phyloP scores from a whole-genome alignment of 805 yeast genomes.

The Limtongia smithiae region DNA sequence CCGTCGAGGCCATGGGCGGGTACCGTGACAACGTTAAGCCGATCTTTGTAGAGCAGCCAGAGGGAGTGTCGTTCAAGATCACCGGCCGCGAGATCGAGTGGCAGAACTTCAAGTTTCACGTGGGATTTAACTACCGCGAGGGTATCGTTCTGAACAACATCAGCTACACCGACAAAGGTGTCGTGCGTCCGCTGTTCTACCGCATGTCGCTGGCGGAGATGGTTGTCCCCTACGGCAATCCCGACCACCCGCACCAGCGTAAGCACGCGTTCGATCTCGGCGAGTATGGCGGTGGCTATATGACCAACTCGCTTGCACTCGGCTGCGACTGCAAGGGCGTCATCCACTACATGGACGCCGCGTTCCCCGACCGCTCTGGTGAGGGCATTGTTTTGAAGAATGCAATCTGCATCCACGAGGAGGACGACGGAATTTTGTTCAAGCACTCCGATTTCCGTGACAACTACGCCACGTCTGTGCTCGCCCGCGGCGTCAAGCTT shows the following conservation, averaged over 20 bases:
- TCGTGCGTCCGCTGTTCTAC: slow-evolving; percentile 64
- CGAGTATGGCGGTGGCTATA: slow-evolving; percentile 83
- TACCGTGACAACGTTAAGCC: slow-evolving; percentile 64
- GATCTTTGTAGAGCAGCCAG: slow-evolving; percentile 70
- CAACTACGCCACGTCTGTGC: slow-evolving; percentile 67
- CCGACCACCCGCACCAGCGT: slow-evolving; percentile 77
- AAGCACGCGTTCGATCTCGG: slow-evolving; percentile 85
- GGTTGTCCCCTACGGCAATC: slow-evolving; percentile 82
- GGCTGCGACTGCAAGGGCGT: slow-evolving; percentile 88
- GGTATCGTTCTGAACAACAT: slow-evolving; percentile 76
- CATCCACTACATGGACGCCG: slow-evolving; percentile 79
- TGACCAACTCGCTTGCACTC: slow-evolving; percentile 72
- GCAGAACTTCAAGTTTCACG: slow-evolving; percentile 74
- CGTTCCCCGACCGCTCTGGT: slow-evolving; percentile 64
- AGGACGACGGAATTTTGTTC: slow-evolving; percentile 74
- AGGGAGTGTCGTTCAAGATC: slow-evolving; percentile 75
- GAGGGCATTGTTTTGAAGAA: slow-evolving; percentile 67
- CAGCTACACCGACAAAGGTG: slow-evolving; percentile 71
- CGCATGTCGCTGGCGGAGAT: slow-evolving; percentile 73
- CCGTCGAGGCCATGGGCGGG: slow-evolving; percentile 55
- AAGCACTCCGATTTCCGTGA: slow-evolving; percentile 86
- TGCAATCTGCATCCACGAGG: slow-evolving; percentile 82
- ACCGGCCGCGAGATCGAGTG: slow-evolving; percentile 66
- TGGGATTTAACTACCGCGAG: slow-evolving; percentile 83
- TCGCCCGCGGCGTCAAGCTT: slow-evolving; percentile 70